Evolutionary conservation across 305 asterid species (phyloP), one percentile per base, ranked within the genome.

Genomic region (Fraxinus dipetala): DNA sequence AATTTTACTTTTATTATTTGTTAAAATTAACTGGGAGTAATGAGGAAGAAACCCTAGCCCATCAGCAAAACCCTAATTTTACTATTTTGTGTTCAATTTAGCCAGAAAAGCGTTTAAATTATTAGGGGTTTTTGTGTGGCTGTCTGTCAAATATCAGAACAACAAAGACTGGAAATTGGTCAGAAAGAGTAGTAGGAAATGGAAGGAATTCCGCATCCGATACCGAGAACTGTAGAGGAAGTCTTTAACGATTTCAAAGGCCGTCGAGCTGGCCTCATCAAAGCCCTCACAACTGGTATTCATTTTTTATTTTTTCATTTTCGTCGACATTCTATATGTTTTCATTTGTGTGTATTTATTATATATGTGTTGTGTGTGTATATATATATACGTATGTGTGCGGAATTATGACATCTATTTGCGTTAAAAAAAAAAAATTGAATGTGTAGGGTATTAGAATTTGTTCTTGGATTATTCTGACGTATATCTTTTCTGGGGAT

Each of bases 181-280:
- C 34, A 11, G 73, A 31, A 69, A 34, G 75, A 28, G 18, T 69
- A 14, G 75, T 13, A 30, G 38, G 43, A 59, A 82, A 90, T 92
- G 97, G 94, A 90, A 79, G 93, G 88, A 20, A 81, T 81, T 74
- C 83, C 87, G 81, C 87, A 69, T 90, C 91, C 91, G 48, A 84
- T 89, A 83, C 96, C 94, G 35, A 90, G 90, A 83, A 91, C 94
- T 76, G 94, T 92, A 4, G 98, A 91, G 75, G 97, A 92, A 80
- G 94, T 94, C 75, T 94, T 89, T 89, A 85, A 63, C 79, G 98
- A 94, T 89, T 92, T 91, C 86, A 89, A 85, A 81, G 97, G 95
- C 59, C 90, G 97, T 3, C 76, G 98, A 63, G 86, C 89, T 86
- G 97, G 91, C 76, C 86, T 94, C 83, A 89, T 94, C 75, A 94